These are phyloP conservation scores for Kalmusia sp. DNA, from an alignment of 2,329 filamentous ascomycete species.

Conservation along the genomic window DNA sequence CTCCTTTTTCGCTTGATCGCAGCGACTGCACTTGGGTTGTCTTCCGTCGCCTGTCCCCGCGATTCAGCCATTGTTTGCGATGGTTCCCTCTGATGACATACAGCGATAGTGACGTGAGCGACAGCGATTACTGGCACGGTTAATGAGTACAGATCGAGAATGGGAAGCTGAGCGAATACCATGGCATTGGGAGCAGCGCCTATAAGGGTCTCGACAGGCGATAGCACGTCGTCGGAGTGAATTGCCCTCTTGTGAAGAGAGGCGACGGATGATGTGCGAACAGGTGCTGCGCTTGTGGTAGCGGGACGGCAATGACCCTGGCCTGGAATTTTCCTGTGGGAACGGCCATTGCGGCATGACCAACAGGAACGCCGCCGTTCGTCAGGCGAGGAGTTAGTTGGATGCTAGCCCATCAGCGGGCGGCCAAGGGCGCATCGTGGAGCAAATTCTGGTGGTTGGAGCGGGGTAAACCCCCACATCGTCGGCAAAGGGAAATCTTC, in stretches of 20 bases:
- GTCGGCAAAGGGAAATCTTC: constrained; percentile 21
- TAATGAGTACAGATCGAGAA: constrained; percentile 15
- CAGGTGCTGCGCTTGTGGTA: constrained; percentile 7
- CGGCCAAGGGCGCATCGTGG: neutral
- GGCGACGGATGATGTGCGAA: neutral
- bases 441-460: constrained; percentile 11
- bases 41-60: constrained; percentile 40
- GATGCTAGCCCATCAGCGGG: constrained; percentile 14
- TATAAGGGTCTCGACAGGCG: constrained; percentile 11
- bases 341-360: neutral
- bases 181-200: constrained; percentile 38
- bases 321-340: neutral
- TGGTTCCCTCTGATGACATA: constrained; percentile 15
- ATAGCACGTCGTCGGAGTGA: constrained; percentile 22
- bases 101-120: constrained; percentile 48
- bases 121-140: constrained; percentile 42
- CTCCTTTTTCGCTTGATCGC: constrained; percentile 39
- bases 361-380: neutral
- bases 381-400: neutral
- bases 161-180: constrained; percentile 25
- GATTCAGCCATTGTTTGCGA: constrained; percentile 17
- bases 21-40: constrained; percentile 42
- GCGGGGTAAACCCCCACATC: constrained; percentile 26
- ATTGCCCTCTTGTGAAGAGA: constrained; percentile 25
- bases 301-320: neutral